Evolutionary conservation across 192 early-diverging fungal species (phyloP).

Genomic region (Backusella parvicylindrica): DNA sequence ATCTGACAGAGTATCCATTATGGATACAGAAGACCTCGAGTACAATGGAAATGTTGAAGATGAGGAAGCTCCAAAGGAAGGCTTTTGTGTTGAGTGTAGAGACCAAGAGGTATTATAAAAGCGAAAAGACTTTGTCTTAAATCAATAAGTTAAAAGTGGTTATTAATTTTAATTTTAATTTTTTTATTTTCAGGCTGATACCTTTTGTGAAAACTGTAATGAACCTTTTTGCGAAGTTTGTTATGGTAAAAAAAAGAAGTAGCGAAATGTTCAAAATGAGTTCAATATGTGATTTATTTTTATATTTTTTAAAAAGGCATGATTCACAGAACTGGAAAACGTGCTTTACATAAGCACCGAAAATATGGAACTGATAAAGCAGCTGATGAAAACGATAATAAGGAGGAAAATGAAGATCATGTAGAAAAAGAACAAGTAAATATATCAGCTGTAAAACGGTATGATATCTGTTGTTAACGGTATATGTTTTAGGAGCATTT

Average conservation of each 20-base stretch:
- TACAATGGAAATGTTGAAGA: background rate
- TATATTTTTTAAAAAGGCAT: slow-evolving; percentile 41
- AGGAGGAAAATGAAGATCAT: background rate
- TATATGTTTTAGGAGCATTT: background rate
- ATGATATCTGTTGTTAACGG: background rate
- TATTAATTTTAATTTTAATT: background rate
- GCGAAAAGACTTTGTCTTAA: background rate
- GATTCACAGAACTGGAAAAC: slow-evolving; percentile 78
- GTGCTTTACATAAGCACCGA: slow-evolving; percentile 49
- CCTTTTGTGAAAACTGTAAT: slow-evolving; percentile 79
- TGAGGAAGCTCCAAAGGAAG: slow-evolving; percentile 36
- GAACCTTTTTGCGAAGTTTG: slow-evolving; percentile 94
- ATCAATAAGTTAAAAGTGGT: background rate
- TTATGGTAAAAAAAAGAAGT: slow-evolving; percentile 39
- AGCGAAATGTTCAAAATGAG: background rate
- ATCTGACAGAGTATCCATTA: slow-evolving; percentile 34
- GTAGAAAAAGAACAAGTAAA: slow-evolving; percentile 4
- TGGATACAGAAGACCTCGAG: slow-evolving; percentile 21
- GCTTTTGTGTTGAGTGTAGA: slow-evolving; percentile 89
- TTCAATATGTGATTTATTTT: background rate
- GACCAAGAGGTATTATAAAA: slow-evolving; percentile 54
- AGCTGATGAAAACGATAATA: background rate
- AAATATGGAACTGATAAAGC: background rate
- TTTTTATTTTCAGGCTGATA: slow-evolving; percentile 38
- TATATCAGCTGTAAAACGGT: background rate